phyloP scores from a whole-genome alignment of 164 flowering plant species.

The Cinnamomum micranthum region DNA sequence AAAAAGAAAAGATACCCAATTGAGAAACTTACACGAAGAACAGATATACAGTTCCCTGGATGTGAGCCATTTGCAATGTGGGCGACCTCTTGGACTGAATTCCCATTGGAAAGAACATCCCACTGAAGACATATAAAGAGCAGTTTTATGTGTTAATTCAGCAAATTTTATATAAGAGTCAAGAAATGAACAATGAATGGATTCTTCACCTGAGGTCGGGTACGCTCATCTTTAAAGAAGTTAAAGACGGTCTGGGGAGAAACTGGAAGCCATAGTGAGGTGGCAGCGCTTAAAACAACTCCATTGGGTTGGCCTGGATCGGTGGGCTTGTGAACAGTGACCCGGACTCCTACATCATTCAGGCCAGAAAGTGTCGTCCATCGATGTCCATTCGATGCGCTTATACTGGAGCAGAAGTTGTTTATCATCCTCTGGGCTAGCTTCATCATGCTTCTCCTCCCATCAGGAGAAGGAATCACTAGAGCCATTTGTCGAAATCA shows the following conservation, averaged over 20 bases:
- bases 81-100: slow-evolving; percentile 53
- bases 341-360: slow-evolving; percentile 42
- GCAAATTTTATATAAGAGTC: background rate
- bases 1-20: background rate
- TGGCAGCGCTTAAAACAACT: slow-evolving; percentile 58
- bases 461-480: slow-evolving; percentile 35
- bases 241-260: slow-evolving; percentile 47
- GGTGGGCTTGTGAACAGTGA: slow-evolving; percentile 46
- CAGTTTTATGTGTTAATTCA: background rate
- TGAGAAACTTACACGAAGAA: slow-evolving; percentile 24
- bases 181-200: background rate
- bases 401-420: slow-evolving; percentile 61
- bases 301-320: slow-evolving; percentile 76
- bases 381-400: slow-evolving; percentile 40
- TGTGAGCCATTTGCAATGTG: slow-evolving; percentile 58
- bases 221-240: slow-evolving; percentile 45
- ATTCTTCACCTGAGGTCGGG: slow-evolving; percentile 24
- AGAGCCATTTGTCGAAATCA: background rate
- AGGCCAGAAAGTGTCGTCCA: slow-evolving; percentile 52
- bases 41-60: slow-evolving; percentile 48
- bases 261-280: slow-evolving; percentile 73
- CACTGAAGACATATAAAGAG: slow-evolving; percentile 34
- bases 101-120: slow-evolving; percentile 71
- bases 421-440: slow-evolving; percentile 65
- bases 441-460: slow-evolving; percentile 57